Percentiles rank a stretch among this genome's conserved stretches.
These are phyloP conservation scores for Oryza glumipatula DNA, from an alignment of 176 grass and related monocot species.

Conservation along the genomic window DNA sequence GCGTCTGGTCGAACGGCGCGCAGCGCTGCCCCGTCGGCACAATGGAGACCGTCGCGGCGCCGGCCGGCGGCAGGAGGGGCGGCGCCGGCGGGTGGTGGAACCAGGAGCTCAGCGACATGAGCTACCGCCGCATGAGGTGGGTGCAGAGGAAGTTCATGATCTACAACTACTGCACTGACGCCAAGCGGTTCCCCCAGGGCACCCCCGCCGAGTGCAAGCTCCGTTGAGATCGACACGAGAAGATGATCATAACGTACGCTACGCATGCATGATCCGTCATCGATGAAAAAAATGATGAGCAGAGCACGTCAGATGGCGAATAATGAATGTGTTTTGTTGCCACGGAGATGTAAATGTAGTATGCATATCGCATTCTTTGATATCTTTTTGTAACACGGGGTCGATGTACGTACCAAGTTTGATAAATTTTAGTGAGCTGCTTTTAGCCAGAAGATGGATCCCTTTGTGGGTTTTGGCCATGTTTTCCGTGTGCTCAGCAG, in stretches of 20 bases:
- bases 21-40: slow-evolving; percentile 44
- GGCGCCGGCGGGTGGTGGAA: slow-evolving; percentile 56
- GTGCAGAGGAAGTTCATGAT: slow-evolving; percentile 86
- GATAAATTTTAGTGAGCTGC: neutral
- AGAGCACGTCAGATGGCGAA: neutral
- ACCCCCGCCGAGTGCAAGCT: slow-evolving; percentile 72
- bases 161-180: slow-evolving; percentile 83
- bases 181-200: slow-evolving; percentile 67
- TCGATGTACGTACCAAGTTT: slow-evolving; percentile 11
- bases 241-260: too few species aligned
- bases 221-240: neutral
- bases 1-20: slow-evolving; percentile 28
- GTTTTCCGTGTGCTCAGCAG: neutral
- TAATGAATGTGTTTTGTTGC: slow-evolving; percentile 3
- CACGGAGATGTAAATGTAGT: slow-evolving; percentile 38
- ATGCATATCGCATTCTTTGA: slow-evolving; percentile 50
- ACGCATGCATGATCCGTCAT: neutral
- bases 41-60: neutral
- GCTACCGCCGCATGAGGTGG: slow-evolving; percentile 54
- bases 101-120: slow-evolving; percentile 58
- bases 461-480: neutral
- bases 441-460: neutral
- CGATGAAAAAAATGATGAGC: too few species aligned
- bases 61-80: neutral
- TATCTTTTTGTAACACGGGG: slow-evolving; percentile 33